Percentiles rank a stretch among this genome's conserved stretches.
Evolutionary conservation across 768 basidiomycete genomes (phyloP).

Genomic region (Leccinum olivaceopallidum): DNA sequence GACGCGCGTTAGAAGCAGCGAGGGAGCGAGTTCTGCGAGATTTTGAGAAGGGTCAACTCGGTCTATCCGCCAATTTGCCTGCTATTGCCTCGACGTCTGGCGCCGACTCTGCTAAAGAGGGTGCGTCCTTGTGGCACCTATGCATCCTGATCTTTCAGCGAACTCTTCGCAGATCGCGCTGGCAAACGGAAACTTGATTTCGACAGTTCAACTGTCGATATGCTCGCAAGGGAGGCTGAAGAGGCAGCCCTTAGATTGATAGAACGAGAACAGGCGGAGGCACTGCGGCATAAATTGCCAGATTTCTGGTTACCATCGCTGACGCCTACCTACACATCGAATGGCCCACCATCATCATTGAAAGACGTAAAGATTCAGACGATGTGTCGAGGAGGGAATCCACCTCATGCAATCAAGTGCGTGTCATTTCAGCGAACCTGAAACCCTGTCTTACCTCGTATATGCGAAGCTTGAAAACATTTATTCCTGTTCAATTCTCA

Average conservation of each 20-base stretch:
- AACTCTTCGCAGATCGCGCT: constrained; percentile 46
- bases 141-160: not conserved
- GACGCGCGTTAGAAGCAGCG: constrained; percentile 68
- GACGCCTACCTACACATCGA: constrained; percentile 76
- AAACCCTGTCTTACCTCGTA: constrained; percentile 6
- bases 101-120: constrained; percentile 35
- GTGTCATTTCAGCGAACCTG: constrained; percentile 30
- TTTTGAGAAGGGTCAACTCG: constrained; percentile 85
- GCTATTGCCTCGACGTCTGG: constrained; percentile 40
- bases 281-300: constrained; percentile 84
- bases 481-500: constrained; percentile 81
- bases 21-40: constrained; percentile 87
- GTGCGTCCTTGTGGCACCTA: constrained; percentile 24
- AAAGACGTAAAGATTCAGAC: constrained; percentile 86
- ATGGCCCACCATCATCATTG: constrained; percentile 61
- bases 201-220: constrained; percentile 68
- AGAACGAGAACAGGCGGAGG: constrained; percentile 82
- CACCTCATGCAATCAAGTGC: constrained; percentile 76
- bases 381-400: constrained; percentile 80
- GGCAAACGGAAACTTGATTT: constrained; percentile 88
- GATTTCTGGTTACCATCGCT: constrained; percentile 97
- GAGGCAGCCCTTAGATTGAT: constrained; percentile 83
- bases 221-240: constrained; percentile 78
- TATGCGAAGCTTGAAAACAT: constrained; percentile 67
- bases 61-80: constrained; percentile 50